Evolutionary conservation across 2,329 filamentous ascomycete genomes (phyloP).

Genomic region (Sordariomycetes sp.): DNA sequence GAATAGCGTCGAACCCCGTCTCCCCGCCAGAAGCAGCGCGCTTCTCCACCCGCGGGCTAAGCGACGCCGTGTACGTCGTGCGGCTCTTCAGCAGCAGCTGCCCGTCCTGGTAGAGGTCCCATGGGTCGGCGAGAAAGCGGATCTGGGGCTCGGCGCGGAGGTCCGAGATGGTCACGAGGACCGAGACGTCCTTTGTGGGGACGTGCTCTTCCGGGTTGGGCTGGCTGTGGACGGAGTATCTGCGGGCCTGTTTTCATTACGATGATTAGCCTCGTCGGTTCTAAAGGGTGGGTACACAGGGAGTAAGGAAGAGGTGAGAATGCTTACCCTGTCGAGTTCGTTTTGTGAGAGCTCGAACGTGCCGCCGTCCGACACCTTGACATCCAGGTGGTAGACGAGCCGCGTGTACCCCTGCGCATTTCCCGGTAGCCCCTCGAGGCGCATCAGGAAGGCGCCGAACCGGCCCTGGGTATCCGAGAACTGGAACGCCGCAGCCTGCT

Average conservation of each 20-base stretch:
- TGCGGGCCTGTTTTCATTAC: conserved; percentile 1
- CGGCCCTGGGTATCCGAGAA: conserved; percentile 6
- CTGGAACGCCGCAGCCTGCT: not conserved
- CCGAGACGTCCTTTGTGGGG: conserved; percentile 5
- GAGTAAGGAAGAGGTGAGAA: not conserved
- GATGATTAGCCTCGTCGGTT: not conserved
- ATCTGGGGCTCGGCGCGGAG: conserved; percentile 4
- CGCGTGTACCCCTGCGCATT: conserved; percentile 5
- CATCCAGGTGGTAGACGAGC: conserved; percentile 7
- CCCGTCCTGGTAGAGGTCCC: conserved; percentile 6
- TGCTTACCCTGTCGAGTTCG: conserved; percentile 5
- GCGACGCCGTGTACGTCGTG: conserved; percentile 2
- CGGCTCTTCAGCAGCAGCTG: conserved; percentile 5
- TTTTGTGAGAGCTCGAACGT: conserved; percentile 4
- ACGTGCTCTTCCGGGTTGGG: not conserved
- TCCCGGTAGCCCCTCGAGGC: conserved; percentile 4
- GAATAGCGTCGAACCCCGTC: conserved; percentile 4
- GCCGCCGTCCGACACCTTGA: not conserved
- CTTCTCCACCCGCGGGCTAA: not conserved
- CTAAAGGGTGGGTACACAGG: not conserved
- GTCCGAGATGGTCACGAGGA: conserved; percentile 5
- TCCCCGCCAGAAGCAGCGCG: not conserved
- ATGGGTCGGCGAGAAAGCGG: conserved; percentile 6
- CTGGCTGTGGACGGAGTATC: conserved; percentile 5
- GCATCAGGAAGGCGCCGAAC: conserved; percentile 7